Percentiles rank a stretch among this genome's conserved stretches.
These are phyloP conservation scores for Solanum tarijense DNA, from an alignment of 257 asterid species.

Conservation along the genomic window DNA sequence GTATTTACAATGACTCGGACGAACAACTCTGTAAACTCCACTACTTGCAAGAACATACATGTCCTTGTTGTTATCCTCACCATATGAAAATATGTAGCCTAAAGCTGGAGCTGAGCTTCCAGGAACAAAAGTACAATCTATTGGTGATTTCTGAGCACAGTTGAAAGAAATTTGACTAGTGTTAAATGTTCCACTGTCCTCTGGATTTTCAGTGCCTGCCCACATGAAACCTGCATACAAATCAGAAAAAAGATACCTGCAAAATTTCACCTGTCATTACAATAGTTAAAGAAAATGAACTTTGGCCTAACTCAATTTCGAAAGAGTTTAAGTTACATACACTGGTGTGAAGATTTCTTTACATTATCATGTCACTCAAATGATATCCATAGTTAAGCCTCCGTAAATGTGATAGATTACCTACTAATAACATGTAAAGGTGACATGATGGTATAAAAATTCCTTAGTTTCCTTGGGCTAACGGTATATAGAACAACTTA, in stretches of 20 bases:
- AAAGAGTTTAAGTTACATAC: background rate
- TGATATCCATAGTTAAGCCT: background rate
- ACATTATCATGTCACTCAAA: background rate
- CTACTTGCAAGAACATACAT: conserved; percentile 56
- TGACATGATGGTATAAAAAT: background rate
- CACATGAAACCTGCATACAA: conserved; percentile 61
- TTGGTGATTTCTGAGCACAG: conserved; percentile 64
- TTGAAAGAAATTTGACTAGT: conserved; percentile 32
- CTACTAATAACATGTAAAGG: background rate
- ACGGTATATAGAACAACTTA: too few species aligned
- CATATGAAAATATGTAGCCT: conserved; percentile 74
- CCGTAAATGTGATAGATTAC: background rate
- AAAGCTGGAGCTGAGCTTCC: conserved; percentile 48
- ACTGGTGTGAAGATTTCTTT: background rate
- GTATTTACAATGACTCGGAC: conserved; percentile 67
- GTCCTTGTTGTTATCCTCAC: conserved; percentile 64
- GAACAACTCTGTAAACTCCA: conserved; percentile 73
- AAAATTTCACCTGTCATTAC: background rate
- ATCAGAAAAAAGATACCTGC: conserved; percentile 74
- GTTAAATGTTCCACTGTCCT: conserved; percentile 50
- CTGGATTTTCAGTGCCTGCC: conserved; percentile 64
- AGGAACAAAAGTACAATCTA: conserved; percentile 49
- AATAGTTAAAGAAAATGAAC: background rate
- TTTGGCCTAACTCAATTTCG: background rate
- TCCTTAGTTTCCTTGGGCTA: background rate